These are phyloP conservation scores for Verticillium nonalfalfae DNA, from an alignment of 2,329 filamentous ascomycete species.

Conservation along the genomic window DNA sequence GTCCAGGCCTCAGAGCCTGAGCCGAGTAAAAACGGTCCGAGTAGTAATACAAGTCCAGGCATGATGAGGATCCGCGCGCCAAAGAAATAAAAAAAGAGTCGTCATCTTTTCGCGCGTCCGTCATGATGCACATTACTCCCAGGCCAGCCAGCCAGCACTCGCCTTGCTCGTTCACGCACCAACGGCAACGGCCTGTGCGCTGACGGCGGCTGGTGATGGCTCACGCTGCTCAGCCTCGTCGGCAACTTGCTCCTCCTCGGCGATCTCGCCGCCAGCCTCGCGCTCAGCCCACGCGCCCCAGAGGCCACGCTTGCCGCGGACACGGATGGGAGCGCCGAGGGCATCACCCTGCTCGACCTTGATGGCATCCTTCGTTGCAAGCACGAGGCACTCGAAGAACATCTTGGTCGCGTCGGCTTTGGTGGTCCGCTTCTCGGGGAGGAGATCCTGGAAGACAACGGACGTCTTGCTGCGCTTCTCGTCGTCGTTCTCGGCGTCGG, in stretches of 20 bases:
- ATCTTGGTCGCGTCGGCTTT: slow-evolving; percentile 96
- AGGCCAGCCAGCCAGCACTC: neutral
- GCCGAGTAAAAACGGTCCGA: neutral
- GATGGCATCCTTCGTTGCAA: slow-evolving; percentile 96
- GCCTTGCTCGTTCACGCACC: slow-evolving; percentile 20
- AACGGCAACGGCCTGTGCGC: slow-evolving; percentile 23
- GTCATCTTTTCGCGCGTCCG: neutral
- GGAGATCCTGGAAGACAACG: slow-evolving; percentile 85
- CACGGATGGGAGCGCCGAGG: slow-evolving; percentile 73
- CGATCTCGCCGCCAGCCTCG: slow-evolving; percentile 58
- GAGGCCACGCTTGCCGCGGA: slow-evolving; percentile 87
- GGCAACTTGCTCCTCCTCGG: slow-evolving; percentile 31
- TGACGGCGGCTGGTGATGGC: slow-evolving; percentile 20
- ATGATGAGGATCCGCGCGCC: neutral
- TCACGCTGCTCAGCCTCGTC: slow-evolving; percentile 33
- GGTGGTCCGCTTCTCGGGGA: slow-evolving; percentile 74
- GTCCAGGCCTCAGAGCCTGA: neutral
- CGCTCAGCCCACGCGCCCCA: slow-evolving; percentile 95
- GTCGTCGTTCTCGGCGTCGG: slow-evolving; percentile 60
- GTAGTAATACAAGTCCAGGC: neutral
- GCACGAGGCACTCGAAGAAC: slow-evolving; percentile 95
- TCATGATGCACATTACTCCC: neutral
- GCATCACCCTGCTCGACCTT: slow-evolving; percentile 83
- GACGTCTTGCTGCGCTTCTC: slow-evolving; percentile 68
- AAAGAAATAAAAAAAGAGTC: neutral